Conservation (phyloP, 2,329 filamentous ascomycete species). For the Penicillium sp. region DNA sequence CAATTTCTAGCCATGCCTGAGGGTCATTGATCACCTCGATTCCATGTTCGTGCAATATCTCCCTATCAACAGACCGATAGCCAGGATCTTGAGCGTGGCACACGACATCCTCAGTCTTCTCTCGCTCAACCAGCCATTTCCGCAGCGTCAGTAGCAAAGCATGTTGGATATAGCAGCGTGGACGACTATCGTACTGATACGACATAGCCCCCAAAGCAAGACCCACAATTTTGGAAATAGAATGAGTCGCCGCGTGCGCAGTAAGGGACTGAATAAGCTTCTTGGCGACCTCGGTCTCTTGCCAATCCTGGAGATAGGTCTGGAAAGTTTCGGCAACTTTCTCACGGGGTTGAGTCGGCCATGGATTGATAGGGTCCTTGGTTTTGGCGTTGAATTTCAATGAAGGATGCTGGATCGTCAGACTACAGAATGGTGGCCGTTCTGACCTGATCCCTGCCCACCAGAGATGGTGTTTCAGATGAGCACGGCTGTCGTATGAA, state of each 20-base stretch:
- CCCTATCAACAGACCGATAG: conserved; percentile 23
- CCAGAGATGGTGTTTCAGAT: conserved; percentile 15
- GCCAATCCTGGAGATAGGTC: conserved; percentile 23
- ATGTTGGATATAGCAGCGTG: conserved; percentile 20
- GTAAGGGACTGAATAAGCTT: conserved; percentile 20
- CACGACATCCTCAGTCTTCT: conserved; percentile 6
- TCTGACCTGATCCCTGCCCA: not conserved
- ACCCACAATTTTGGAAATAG: conserved; percentile 31
- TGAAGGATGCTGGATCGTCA: conserved; percentile 1
- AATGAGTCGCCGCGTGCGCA: conserved; percentile 5
- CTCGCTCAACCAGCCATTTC: conserved; percentile 14
- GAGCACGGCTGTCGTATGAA: conserved; percentile 13
- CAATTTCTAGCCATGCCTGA: conserved; percentile 40
- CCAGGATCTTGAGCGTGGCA: conserved; percentile 31
- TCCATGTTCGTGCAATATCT: conserved; percentile 16
- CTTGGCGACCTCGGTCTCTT: conserved; percentile 23
- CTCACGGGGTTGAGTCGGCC: conserved; percentile 2
- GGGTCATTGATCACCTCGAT: conserved; percentile 34
- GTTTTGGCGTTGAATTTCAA: conserved; percentile 20
- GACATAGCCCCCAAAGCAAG: conserved; percentile 30
- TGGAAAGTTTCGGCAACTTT: conserved; percentile 17
- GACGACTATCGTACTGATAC: conserved; percentile 1
- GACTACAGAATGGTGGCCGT: not conserved
- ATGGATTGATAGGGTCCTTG: conserved; percentile 18
- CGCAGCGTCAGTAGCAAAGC: conserved; percentile 16